Evolutionary conservation across 2,329 filamentous ascomycete genomes (phyloP).

Genomic region (Calonectria crousiana): DNA sequence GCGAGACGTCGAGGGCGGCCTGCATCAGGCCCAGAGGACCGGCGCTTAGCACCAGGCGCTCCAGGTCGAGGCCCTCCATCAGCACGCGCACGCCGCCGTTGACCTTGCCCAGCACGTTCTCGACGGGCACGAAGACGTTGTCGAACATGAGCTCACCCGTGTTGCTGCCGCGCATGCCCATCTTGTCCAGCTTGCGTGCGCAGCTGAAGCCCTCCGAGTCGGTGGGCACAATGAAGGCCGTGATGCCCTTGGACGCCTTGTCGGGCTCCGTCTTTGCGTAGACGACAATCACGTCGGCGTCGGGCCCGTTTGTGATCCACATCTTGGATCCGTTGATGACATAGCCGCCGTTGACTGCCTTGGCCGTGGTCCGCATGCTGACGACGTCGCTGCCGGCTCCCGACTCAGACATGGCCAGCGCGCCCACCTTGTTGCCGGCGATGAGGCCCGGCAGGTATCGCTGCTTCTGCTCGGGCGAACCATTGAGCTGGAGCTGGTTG

Average conservation of each 20-base stretch:
- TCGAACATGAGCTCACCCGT: slow-evolving; percentile 96
- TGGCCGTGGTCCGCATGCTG: slow-evolving; percentile 90
- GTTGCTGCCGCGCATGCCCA: slow-evolving; percentile 97
- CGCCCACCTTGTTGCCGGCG: slow-evolving; percentile 84
- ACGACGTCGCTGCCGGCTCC: slow-evolving; percentile 94
- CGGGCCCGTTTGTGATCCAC: slow-evolving; percentile 99
- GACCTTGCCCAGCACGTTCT: slow-evolving; percentile 83
- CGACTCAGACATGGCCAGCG: slow-evolving; percentile 94
- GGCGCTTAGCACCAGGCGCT: slow-evolving; percentile 90
- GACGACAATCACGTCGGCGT: slow-evolving; percentile 93
- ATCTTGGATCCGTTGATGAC: slow-evolving; percentile 92
- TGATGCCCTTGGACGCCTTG: slow-evolving; percentile 89
- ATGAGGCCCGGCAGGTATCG: slow-evolving; percentile 85
- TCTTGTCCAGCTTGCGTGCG: slow-evolving; percentile 93
- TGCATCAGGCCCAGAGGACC: slow-evolving; percentile 97
- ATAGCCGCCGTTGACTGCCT: slow-evolving; percentile 85
- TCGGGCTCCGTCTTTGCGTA: slow-evolving; percentile 94
- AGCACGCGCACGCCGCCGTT: slow-evolving; percentile 90
- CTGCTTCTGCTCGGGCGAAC: slow-evolving; percentile 80
- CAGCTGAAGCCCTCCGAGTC: slow-evolving; percentile 82
- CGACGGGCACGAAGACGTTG: slow-evolving; percentile 86
- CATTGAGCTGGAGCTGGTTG: slow-evolving; percentile 95
- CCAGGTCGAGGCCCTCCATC: slow-evolving; percentile 96
- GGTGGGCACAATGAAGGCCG: slow-evolving; percentile 89
- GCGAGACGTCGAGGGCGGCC: slow-evolving; percentile 83